Percentiles rank a stretch among this genome's conserved stretches.
These are phyloP conservation scores for Fusarium foetens DNA, from an alignment of 2,329 filamentous ascomycete species.

Conservation along the genomic window DNA sequence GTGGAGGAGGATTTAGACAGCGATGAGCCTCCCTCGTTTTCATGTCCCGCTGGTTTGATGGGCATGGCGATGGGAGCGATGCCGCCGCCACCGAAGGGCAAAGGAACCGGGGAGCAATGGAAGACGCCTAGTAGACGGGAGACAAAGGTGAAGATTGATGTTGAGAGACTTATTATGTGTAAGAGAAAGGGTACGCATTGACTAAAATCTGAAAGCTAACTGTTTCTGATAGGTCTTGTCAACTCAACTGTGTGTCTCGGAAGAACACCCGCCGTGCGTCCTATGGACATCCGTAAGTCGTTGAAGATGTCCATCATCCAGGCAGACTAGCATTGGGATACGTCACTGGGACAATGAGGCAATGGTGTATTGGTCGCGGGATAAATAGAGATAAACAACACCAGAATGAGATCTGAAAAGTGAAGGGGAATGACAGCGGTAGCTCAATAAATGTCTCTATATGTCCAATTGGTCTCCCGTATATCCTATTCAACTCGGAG, in stretches of 20 bases:
- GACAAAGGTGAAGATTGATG: background rate
- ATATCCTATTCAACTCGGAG: fast-evolving
- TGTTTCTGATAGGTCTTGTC: background rate
- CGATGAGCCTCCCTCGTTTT: background rate
- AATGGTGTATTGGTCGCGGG: fast-evolving
- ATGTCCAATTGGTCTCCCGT: fast-evolving
- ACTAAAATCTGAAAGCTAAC: fast-evolving
- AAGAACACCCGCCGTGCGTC: slow-evolving; percentile 1
- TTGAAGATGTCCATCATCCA: background rate
- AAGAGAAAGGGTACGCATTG: fast-evolving
- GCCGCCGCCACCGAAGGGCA: background rate
- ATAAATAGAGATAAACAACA: fast-evolving
- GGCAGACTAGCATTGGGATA: background rate
- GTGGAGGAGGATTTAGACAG: background rate
- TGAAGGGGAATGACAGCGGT: fast-evolving
- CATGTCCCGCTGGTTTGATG: background rate
- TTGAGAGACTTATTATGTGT: slow-evolving; percentile 1
- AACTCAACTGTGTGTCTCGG: slow-evolving; percentile 8
- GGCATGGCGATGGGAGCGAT: slow-evolving; percentile 8
- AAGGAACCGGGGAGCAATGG: background rate
- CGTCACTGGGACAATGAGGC: fast-evolving
- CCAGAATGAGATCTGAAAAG: background rate
- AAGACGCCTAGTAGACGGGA: background rate
- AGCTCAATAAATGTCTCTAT: background rate
- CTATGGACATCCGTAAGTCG: background rate